Conservation (phyloP, 2,329 filamentous ascomycete genomes). For the Trichoderma endophyticum region DNA sequence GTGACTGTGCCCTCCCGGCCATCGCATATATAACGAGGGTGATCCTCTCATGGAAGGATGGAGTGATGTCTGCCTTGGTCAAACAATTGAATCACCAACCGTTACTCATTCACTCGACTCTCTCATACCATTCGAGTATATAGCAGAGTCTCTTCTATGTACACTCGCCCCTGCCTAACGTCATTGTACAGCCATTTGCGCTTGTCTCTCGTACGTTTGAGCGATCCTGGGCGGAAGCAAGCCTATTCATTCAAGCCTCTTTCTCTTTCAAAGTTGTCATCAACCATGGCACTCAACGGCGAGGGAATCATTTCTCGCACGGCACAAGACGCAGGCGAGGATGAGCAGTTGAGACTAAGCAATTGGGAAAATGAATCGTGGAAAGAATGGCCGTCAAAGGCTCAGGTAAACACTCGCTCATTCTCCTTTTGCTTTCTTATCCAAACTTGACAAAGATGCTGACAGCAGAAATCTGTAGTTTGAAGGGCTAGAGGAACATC, state of each 20-base stretch:
- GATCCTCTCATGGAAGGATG: background rate
- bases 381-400: slow-evolving; percentile 47
- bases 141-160: background rate
- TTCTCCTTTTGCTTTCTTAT: background rate
- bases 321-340: slow-evolving; percentile 27
- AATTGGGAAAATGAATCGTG: slow-evolving; percentile 35
- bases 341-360: slow-evolving; percentile 24
- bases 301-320: slow-evolving; percentile 29
- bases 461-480: slow-evolving; percentile 47
- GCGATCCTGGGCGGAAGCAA: background rate
- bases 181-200: background rate
- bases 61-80: background rate
- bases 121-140: background rate
- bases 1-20: background rate
- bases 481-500: slow-evolving; percentile 63
- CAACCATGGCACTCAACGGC: slow-evolving; percentile 29
- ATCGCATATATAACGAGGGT: background rate
- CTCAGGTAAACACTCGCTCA: slow-evolving; percentile 35
- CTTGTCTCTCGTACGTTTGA: background rate
- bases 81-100: background rate
- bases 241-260: background rate
- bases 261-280: background rate
- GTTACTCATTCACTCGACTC: background rate
- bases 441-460: background rate
- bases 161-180: background rate